Conservation (phyloP, 306 rosid species). For the Cicer bijugum region DNA sequence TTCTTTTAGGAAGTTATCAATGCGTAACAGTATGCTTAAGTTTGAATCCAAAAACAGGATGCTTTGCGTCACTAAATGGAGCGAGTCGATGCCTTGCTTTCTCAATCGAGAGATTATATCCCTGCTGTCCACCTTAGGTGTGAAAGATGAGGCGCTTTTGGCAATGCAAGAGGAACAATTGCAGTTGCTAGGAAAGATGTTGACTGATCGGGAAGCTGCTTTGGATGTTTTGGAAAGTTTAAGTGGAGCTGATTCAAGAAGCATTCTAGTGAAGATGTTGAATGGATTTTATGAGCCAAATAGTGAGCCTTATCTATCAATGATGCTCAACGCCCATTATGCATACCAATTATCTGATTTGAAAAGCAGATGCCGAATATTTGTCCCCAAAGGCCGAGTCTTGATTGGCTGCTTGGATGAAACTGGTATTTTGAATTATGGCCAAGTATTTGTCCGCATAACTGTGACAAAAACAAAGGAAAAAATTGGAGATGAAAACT, state of each 20-base stretch:
- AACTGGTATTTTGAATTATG: constrained; percentile 76
- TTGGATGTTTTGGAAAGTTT: constrained; percentile 68
- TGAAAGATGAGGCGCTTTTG: constrained; percentile 72
- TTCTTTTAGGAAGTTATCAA: constrained; percentile 76
- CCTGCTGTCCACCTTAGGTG: constrained; percentile 79
- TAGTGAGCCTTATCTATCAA: constrained; percentile 79
- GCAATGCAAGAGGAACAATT: constrained; percentile 78
- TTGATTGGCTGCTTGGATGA: constrained; percentile 94
- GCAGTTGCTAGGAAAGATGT: constrained; percentile 68
- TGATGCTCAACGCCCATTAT: constrained; percentile 86
- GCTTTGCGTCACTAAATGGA: constrained; percentile 86
- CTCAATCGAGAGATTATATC: constrained; percentile 85
- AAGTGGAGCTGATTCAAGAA: constrained; percentile 63
- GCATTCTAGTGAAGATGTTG: constrained; percentile 79
- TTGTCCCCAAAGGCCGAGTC: constrained; percentile 80
- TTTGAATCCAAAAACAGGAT: constrained; percentile 79
- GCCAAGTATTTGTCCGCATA: constrained; percentile 75
- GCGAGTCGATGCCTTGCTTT: constrained; percentile 86
- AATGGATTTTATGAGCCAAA: constrained; percentile 77
- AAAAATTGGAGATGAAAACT: constrained; percentile 56
- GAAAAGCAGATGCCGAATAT: constrained; percentile 75
- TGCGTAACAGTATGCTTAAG: constrained; percentile 86
- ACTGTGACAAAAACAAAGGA: constrained; percentile 65
- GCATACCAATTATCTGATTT: constrained; percentile 73
- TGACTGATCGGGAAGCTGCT: constrained; percentile 64